Base-by-base conservation (phyloP, 306 rosid species). In the Prunus armeniaca region DNA sequence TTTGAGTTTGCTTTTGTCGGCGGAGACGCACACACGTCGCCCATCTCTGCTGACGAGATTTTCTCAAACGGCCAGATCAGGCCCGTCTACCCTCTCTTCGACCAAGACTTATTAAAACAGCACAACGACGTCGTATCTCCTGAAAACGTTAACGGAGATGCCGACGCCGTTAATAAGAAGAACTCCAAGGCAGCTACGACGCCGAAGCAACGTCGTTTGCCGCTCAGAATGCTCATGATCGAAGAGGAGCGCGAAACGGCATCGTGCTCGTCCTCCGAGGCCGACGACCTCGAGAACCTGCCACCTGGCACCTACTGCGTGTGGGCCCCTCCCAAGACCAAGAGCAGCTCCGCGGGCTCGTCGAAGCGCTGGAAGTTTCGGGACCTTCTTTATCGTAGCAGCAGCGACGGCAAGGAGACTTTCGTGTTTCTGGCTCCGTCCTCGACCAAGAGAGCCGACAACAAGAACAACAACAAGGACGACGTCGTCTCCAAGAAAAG, bases 21-120 rank as follows among this genome's bases (percentile, higher is more conserved):
- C 72, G 75, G 74, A 25, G 89, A 84, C 19, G 30, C 84, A 0
- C 70, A 68, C 20, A 76, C 89, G 41, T 86, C 85, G 1, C 85
- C 88, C 6, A 88, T 89, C 2, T 83, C 98, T 1, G 98, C 98
- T 11, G 93, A 87, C 56, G 99, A 95, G 79, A 85, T 95, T 76
- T 95, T 95, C 84, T 83, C 45, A 67, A 87, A 92, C 81, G 99
- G 99, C 22, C 96, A 83, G 50, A 96, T 96, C 87, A 84, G 55
- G 65, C 93, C 98, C 12, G 62, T 71, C 2, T 91, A 87, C 79
- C 97, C 98, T 4, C 68, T 88, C 67, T 88, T 88, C 84, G 82
- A 83, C 78, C 88, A 65, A 56, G 34, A 28, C 32, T 30, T 87
- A 20, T 88, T 88, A 38, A 61, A 81, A 38, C 19, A 27, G 24